These are phyloP conservation scores for Groenewaldozyma salmanticensis DNA, from an alignment of 805 yeast genomes.

Conservation along the genomic window DNA sequence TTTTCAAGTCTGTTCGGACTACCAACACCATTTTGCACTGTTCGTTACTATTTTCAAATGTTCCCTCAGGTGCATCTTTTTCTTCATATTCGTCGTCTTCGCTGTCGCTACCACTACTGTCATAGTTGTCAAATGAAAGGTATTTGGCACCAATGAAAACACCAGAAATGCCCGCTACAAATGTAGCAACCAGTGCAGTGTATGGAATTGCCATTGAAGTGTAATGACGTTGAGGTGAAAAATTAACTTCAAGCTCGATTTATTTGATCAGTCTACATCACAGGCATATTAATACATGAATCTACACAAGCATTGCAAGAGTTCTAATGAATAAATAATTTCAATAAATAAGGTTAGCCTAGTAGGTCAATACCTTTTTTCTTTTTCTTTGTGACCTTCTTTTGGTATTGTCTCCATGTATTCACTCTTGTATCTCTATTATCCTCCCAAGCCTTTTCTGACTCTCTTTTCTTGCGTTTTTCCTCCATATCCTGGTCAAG, in stretches of 20 bases:
- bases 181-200: background rate
- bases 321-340: too few relatives aligned
- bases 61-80: slow-evolving; percentile 10
- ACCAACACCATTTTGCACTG: slow-evolving; percentile 61
- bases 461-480: slow-evolving; percentile 28
- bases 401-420: slow-evolving; percentile 47
- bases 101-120: too few relatives aligned
- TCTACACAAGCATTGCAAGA: too few relatives aligned
- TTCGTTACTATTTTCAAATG: slow-evolving; percentile 12
- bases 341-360: too few relatives aligned
- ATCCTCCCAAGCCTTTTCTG: slow-evolving; percentile 50
- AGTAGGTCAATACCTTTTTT: slow-evolving; percentile 37
- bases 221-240: slow-evolving; percentile 1
- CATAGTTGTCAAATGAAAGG: too few relatives aligned
- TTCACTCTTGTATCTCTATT: slow-evolving; percentile 46
- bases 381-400: slow-evolving; percentile 38
- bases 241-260: too few relatives aligned
- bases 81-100: slow-evolving; percentile 11
- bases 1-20: slow-evolving; percentile 78
- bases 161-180: background rate
- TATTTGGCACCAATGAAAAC: background rate
- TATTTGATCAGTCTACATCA: too few relatives aligned
- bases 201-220: background rate
- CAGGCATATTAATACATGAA: too few relatives aligned
- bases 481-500: slow-evolving; percentile 27